Evolutionary conservation across 176 grass and related monocot species (phyloP).

Genomic region (Triticum monococcum): DNA sequence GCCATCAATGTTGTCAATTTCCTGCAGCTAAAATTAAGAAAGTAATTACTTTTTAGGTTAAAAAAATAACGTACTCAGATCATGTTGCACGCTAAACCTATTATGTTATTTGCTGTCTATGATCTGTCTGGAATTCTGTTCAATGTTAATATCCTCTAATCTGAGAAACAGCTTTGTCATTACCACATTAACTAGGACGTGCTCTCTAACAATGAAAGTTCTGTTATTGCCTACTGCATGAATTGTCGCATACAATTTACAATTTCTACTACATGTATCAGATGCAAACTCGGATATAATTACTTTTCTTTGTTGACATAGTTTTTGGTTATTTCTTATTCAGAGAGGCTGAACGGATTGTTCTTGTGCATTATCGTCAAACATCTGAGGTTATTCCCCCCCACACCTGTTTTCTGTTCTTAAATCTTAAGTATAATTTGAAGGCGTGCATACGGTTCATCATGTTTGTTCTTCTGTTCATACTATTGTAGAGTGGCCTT

Average conservation of each 20-base stretch:
- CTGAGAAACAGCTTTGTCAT: slow-evolving; percentile 16
- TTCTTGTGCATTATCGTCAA: slow-evolving; percentile 96
- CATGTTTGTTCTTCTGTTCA: neutral
- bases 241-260: slow-evolving; percentile 12
- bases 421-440: slow-evolving; percentile 20
- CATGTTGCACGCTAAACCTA: neutral
- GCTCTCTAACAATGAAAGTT: slow-evolving; percentile 13
- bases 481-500: neutral
- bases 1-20: neutral
- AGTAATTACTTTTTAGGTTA: neutral
- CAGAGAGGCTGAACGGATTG: slow-evolving; percentile 89
- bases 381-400: slow-evolving; percentile 68
- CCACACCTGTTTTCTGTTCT: slow-evolving; percentile 13
- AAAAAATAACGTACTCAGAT: neutral
- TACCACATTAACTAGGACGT: neutral
- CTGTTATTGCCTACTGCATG: neutral
- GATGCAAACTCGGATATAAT: slow-evolving; percentile 12
- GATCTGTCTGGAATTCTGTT: neutral
- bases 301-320: slow-evolving; percentile 30
- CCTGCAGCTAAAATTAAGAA: neutral
- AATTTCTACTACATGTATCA: slow-evolving; percentile 16
- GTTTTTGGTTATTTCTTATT: slow-evolving; percentile 54
- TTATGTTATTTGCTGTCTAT: neutral
- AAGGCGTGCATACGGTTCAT: neutral
- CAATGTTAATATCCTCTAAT: slow-evolving; percentile 1